Base-by-base conservation (phyloP, 306 rosid species). In the Inga laurina region DNA sequence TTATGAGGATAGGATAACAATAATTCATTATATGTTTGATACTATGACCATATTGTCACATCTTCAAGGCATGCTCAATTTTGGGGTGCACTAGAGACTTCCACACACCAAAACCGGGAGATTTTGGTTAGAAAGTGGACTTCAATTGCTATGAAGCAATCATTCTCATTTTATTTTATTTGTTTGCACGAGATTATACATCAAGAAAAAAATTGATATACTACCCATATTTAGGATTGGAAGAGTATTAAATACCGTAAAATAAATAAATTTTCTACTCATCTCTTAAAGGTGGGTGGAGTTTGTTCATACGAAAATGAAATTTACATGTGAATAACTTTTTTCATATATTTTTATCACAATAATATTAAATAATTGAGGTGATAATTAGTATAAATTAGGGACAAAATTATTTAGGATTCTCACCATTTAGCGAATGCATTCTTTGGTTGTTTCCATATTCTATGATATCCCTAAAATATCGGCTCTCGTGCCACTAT, bases 401-500 rank as follows among this genome's bases (percentile, higher is more conserved):
- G 27, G 8, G 74, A 19, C 13, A 14, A 5, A n/a, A 71, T 71
- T 44, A 43, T 71, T 44, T 43, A 45, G 59, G 19, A n/a, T 66
- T 32, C 59, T 30, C 41, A 1, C n/a, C 76, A 41, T 61, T 76
- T 14, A 11, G 73, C 37, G 46, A 41, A 57, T 24, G 54, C 35
- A 2, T 74, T 62, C 76, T 54, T 54, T n/a, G 68, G 68, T 54
- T 22, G 67, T 44, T 56, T 74, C 72, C 65, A 75, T 35, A 18
- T 75, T 34, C 79, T 37, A 59, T 24, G 72, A 22, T 27, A 64
- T 61, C 71, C 64, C 75, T 43, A 45, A 48, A 68, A 69, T 48
- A 43, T 73, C 76, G 76, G 45, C 32, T 69, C 35, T 73, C 80
- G 75, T 76, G 80, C 67, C 52, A 32, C 65, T 4, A 32, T 18